phyloP scores from a whole-genome alignment of 768 basidiomycete genomes.

The Antrodiella citrinella region DNA sequence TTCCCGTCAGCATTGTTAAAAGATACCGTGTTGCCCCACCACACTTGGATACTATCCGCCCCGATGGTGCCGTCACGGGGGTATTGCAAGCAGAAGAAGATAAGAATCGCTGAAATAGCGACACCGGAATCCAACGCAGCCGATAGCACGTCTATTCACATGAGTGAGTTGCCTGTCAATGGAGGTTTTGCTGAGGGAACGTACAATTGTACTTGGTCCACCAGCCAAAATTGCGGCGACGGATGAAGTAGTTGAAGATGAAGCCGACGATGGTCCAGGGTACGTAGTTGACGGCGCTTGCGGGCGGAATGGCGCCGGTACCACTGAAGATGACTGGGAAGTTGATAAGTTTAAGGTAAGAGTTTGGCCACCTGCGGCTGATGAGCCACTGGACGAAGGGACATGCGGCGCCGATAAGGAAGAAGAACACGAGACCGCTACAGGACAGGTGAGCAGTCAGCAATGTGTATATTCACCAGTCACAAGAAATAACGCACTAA shows the following conservation, averaged over 20 bases:
- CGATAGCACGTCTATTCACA: conserved; percentile 53
- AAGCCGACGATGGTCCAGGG: conserved; percentile 30
- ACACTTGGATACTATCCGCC: conserved; percentile 37
- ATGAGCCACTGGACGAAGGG: conserved; percentile 35
- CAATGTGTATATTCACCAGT: neutral
- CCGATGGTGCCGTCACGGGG: conserved; percentile 57
- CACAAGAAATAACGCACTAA: conserved; percentile 18
- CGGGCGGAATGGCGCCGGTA: conserved; percentile 33
- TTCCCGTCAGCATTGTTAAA: conserved; percentile 23
- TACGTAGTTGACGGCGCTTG: conserved; percentile 33
- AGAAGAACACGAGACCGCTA: conserved; percentile 31
- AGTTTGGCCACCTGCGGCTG: conserved; percentile 54
- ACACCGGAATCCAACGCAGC: conserved; percentile 68
- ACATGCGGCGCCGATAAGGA: conserved; percentile 34
- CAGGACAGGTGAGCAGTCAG: neutral
- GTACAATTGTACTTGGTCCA: conserved; percentile 33
- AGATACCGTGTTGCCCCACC: conserved; percentile 63
- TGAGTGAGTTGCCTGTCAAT: too few species aligned
- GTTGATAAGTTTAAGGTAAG: conserved; percentile 30
- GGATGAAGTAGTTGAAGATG: conserved; percentile 30
- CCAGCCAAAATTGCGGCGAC: conserved; percentile 29
- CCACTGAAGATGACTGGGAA: conserved; percentile 36
- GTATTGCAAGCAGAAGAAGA: conserved; percentile 61
- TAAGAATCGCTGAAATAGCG: conserved; percentile 43
- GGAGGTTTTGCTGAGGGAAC: too few species aligned